These are phyloP conservation scores for Erysimum pusillum DNA, from an alignment of 441 rosid species.

Conservation along the genomic window DNA sequence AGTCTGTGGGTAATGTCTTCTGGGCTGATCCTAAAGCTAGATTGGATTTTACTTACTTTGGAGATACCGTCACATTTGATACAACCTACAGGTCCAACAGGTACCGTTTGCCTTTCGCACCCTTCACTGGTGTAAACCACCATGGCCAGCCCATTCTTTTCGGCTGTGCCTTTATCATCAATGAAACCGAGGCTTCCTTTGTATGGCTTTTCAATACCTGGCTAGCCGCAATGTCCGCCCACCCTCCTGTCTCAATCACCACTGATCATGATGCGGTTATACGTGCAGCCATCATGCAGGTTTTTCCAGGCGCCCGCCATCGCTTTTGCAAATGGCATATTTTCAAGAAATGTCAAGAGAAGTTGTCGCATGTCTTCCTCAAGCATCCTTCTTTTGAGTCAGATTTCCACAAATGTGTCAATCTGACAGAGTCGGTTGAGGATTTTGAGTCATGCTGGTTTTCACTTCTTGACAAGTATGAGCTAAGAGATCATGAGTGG, in stretches of 20 bases:
- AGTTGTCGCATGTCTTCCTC: conserved; percentile 78
- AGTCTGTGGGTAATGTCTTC: conserved; percentile 72
- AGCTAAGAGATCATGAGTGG: conserved; percentile 88
- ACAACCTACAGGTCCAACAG: conserved; percentile 86
- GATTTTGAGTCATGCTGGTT: conserved; percentile 89
- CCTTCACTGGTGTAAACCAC: conserved; percentile 94
- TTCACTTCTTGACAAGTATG: conserved; percentile 77
- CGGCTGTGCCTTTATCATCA: conserved; percentile 88
- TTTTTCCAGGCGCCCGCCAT: conserved; percentile 84
- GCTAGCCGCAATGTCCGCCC: conserved; percentile 81
- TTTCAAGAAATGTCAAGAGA: conserved; percentile 88
- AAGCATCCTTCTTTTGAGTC: conserved; percentile 80
- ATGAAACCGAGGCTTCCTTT: conserved; percentile 87
- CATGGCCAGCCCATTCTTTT: conserved; percentile 92
- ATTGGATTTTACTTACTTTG: conserved; percentile 71
- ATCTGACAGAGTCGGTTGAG: conserved; percentile 77
- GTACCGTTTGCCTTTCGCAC: conserved; percentile 88
- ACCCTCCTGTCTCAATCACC: conserved; percentile 79
- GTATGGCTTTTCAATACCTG: conserved; percentile 90
- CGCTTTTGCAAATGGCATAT: conserved; percentile 95
- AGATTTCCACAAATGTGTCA: conserved; percentile 84
- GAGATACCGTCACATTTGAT: conserved; percentile 89
- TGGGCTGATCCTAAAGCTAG: conserved; percentile 95
- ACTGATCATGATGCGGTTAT: conserved; percentile 84
- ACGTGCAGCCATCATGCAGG: conserved; percentile 75